Evolutionary conservation across 139 green algal species (phyloP), one percentile per base, ranked within the genome.

Genomic region (Auxenochlorella pyrenoidosa): DNA sequence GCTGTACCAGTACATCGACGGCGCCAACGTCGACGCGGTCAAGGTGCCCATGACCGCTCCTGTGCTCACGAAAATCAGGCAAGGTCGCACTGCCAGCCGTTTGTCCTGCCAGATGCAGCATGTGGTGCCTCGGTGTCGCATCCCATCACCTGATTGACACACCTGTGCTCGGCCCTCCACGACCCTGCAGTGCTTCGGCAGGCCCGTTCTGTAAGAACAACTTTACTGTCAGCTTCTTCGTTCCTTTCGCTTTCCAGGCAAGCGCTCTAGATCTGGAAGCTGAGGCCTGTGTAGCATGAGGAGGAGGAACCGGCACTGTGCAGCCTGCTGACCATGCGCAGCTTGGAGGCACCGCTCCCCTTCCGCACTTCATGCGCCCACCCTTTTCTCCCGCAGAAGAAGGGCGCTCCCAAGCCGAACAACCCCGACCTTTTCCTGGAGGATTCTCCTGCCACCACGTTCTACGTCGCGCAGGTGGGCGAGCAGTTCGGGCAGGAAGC

Each of bases 11-110:
- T 96, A 96, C 88, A 95, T 96, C 51, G 79, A 72, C 58, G 94
- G 95, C 0, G 75, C 84, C 13, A 98, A 98, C 70, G 84, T 94
- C 75, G 84, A 85, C 1, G 72, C 82, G 3, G 13, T 76, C 12
- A 96, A 94, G 75, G 93, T 98, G 3, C 82, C 87, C 5, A 97
- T 97, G 95, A 97, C 94, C 0, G 91, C 91, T 0, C 94, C 95
- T 4, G 94, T 95, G 3, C 8, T 30, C 28, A 86, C 59, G 34
- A 54, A 41, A 59, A 16, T 73, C 54, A 36, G 36, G 79, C 32
- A 21, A 44, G 44, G 36, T 54, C 12, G 16, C 10, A 22, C 15
- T 63, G 12, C 16, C 13, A 24, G 54, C 15, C 54, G 15, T n/a
- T 63, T 63, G 54, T 13, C 47, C 8, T 63, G 54, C 18, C 54